These are phyloP conservation scores for Fraxinus angustifolia DNA, from an alignment of 305 asterid genomes.

Conservation along the genomic window DNA sequence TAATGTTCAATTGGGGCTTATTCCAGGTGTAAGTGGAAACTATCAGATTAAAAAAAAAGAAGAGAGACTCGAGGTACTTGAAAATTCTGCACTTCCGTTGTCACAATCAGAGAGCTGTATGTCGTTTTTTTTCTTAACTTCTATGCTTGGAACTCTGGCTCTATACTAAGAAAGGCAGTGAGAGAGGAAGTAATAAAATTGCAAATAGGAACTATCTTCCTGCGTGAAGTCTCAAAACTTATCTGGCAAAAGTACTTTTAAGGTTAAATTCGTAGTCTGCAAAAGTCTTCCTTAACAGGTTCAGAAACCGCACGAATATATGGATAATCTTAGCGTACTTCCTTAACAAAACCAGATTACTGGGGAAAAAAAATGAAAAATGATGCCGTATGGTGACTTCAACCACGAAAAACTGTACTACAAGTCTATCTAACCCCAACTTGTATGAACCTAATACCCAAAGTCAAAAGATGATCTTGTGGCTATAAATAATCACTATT, in stretches of 20 bases:
- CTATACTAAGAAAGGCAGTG: not conserved
- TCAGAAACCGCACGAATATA: not conserved
- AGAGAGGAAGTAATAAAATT: not conserved
- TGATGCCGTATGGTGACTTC: not conserved
- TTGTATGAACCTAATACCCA: not conserved
- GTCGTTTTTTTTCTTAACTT: not conserved
- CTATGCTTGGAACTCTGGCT: not conserved
- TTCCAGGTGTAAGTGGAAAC: not conserved
- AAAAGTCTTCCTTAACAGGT: not conserved
- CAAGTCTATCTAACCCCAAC: not conserved
- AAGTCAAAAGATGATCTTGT: not conserved
- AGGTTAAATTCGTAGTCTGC: constrained; percentile 14
- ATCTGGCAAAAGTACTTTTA: constrained; percentile 27
- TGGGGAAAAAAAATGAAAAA: not conserved
- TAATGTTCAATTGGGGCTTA: not conserved
- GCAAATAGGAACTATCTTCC: not conserved
- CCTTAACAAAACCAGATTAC: not conserved
- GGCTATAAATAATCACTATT: not conserved
- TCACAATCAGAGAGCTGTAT: not conserved
- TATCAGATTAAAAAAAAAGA: not conserved
- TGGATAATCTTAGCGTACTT: not conserved
- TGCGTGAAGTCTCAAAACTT: constrained; percentile 11
- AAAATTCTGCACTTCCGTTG: not conserved
- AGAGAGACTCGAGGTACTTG: not conserved
- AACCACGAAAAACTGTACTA: not conserved